Conservation (phyloP, 1,284 basidiomycete species). For the Cryptococcus neoformans region DNA sequence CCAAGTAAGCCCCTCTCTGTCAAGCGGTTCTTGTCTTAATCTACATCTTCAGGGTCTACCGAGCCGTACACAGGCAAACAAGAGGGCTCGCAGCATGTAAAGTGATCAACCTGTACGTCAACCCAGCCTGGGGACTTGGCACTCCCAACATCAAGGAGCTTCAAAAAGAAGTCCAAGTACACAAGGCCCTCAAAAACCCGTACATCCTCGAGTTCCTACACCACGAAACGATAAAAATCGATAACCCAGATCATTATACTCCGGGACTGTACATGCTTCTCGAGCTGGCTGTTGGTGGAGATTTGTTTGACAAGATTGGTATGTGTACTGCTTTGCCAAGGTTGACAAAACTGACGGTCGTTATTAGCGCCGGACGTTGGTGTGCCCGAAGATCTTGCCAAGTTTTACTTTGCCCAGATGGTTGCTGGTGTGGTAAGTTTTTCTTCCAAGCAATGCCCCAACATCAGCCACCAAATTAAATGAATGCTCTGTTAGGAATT, state of each 20-base stretch:
- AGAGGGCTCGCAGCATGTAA: constrained; percentile 75
- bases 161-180: constrained; percentile 88
- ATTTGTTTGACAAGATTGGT: constrained; percentile 99
- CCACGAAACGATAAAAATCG: constrained; percentile 65
- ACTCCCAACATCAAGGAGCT: constrained; percentile 62
- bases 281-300: constrained; percentile 89
- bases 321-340: constrained; percentile 14
- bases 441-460: not conserved
- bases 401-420: constrained; percentile 90
- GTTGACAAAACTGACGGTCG: not conserved
- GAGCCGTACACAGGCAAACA: constrained; percentile 66
- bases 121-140: constrained; percentile 28
- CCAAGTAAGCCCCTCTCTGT: no score
- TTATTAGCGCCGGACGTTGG: constrained; percentile 78
- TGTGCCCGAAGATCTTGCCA: constrained; percentile 80
- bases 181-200: constrained; percentile 73
- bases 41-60: constrained; percentile 68
- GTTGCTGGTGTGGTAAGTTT: constrained; percentile 61
- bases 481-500: constrained; percentile 56
- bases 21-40: no score
- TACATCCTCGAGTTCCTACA: constrained; percentile 85
- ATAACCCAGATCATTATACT: constrained; percentile 51
- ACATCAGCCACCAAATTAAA: not conserved
- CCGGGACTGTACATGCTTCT: constrained; percentile 90
- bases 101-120: constrained; percentile 59